phyloP scores from a whole-genome alignment of 768 basidiomycete species.

The Naganishia friedmannii region DNA sequence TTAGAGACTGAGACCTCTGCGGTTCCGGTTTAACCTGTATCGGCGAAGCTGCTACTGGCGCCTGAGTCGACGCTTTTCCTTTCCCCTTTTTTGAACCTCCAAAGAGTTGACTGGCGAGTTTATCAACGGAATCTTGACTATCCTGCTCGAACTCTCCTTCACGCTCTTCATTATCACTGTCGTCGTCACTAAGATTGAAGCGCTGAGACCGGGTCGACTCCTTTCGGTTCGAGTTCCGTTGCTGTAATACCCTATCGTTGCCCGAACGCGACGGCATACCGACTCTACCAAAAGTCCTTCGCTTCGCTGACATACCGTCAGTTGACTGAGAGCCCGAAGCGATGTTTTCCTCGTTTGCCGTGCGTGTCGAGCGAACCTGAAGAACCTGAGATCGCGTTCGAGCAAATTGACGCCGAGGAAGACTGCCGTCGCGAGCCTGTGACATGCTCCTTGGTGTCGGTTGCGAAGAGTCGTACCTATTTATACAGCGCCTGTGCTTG shows the following conservation, averaged over 20 bases:
- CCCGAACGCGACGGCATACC: not conserved
- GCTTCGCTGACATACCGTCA: not conserved
- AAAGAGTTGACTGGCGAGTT: not conserved
- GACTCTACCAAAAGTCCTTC: not conserved
- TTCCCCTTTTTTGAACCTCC: not conserved
- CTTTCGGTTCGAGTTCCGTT: constrained; percentile 12
- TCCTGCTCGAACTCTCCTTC: not conserved
- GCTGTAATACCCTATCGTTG: not conserved
- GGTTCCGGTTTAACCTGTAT: constrained; percentile 2
- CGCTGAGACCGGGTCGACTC: constrained; percentile 8
- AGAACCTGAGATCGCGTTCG: not conserved
- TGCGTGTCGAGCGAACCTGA: not conserved
- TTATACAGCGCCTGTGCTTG: not conserved
- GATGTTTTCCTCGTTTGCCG: constrained; percentile 4
- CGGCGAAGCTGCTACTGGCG: not conserved
- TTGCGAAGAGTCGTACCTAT: not conserved
- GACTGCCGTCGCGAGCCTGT: constrained; percentile 20
- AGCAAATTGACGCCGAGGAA: constrained; percentile 3
- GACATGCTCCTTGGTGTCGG: not conserved
- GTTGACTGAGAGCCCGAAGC: not conserved
- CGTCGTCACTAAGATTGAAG: not conserved
- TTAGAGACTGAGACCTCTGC: not conserved
- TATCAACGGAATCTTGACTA: constrained; percentile 1
- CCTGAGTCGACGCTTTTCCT: not conserved
- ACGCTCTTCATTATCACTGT: constrained; percentile 4